phyloP scores from a whole-genome alignment of 2,329 filamentous ascomycete species.

The Pestalotiopsis sp. region DNA sequence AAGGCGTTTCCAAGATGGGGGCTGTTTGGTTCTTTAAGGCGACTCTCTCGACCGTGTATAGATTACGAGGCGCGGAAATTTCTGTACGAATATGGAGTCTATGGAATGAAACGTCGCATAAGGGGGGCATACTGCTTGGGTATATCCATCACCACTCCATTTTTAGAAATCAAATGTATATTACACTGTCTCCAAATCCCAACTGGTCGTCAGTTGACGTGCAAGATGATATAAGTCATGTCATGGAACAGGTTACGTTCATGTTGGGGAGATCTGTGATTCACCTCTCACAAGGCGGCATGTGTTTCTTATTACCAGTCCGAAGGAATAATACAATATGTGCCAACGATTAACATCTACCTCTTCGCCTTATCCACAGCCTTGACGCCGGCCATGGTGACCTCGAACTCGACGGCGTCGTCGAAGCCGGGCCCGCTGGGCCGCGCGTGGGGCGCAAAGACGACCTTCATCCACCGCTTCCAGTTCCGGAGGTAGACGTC shows the following conservation, averaged over 20 bases:
- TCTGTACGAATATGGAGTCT: background rate
- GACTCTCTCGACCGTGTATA: background rate
- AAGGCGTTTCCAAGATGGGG: background rate
- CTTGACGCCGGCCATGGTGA: constrained; percentile 67
- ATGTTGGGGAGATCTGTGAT: too few species aligned
- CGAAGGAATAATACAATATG: background rate
- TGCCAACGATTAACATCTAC: background rate
- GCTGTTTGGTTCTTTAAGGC: background rate
- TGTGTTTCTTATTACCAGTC: too few species aligned
- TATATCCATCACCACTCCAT: background rate
- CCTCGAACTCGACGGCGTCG: constrained; percentile 71
- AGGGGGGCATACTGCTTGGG: background rate
- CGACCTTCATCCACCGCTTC: constrained; percentile 82
- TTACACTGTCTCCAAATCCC: background rate
- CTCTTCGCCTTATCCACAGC: constrained; percentile 29
- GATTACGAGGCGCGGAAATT: background rate
- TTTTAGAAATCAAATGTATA: background rate
- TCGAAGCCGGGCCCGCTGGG: constrained; percentile 50
- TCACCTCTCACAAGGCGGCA: too few species aligned
- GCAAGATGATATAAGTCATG: background rate
- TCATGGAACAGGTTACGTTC: background rate
- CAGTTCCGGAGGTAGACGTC: constrained; percentile 56
- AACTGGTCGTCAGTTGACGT: background rate
- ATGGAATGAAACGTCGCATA: background rate
- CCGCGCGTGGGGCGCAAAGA: constrained; percentile 79